Base-by-base conservation (phyloP, 257 asterid genomes). In the Penstemon eatonii region DNA sequence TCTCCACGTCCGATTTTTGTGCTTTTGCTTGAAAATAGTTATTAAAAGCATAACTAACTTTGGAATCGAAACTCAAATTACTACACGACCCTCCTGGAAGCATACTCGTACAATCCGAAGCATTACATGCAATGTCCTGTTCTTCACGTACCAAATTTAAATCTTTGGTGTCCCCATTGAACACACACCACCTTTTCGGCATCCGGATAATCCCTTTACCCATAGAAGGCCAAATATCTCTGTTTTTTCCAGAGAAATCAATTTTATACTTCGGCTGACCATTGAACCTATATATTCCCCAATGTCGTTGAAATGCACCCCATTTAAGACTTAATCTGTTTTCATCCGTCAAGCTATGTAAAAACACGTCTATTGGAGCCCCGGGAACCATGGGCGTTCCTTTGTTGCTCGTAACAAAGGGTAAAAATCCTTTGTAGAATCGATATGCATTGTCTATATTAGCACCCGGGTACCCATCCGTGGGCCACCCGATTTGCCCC, bases 401-500 rank as follows among this genome's bases (percentile, higher is more conserved):
- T 37, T 66, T 73, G 4, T 75, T 74, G 18, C 71, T 25, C 13
- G 69, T 75, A 36, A 76, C 25, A 65, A 45, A 77, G 36, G 77
- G 81, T n/a, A 84, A 47, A 3, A 84, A 44, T 1, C 58, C 74
- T 3, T 60, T 56, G 38, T 70, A 83, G 45, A 87, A 87, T 11
- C 76, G 63, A 65, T 77, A 73, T 0, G 88, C 90, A 38, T 80
- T 68, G 4, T 2, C 0, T 8, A 9, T 0, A 41, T 47, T 81
- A 1, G 83, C 86, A 3, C 74, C 63, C 8, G 53, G 53, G 56
- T 33, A 47, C 4, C 86, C 86, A n/a, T 82, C 88, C 0, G 93
- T 84, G 2, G 93, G 90, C 90, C 94, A 87, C 7, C 94, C 90
- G 19, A 87, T 70, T 41, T 79, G 75, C 41, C 81, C 84, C 0